phyloP scores from a whole-genome alignment of 2,329 filamentous ascomycete species.

The Sphaerulina vaccinii region DNA sequence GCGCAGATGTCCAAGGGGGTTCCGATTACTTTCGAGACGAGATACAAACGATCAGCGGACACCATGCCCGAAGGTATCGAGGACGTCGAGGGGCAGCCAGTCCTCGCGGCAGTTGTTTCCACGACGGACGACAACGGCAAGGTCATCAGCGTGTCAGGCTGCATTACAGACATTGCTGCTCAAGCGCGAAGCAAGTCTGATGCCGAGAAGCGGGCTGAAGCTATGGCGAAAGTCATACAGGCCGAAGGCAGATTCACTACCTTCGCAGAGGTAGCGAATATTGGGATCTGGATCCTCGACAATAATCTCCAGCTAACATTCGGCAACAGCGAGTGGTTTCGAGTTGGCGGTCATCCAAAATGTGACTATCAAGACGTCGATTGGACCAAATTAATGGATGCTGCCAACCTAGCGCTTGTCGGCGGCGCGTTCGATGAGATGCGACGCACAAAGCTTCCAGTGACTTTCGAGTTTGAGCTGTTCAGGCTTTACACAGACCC shows the following conservation, averaged over 20 bases:
- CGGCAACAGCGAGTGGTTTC: slow-evolving; percentile 49
- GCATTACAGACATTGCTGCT: slow-evolving; percentile 29
- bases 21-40: slow-evolving; percentile 25
- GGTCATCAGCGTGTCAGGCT: slow-evolving; percentile 26
- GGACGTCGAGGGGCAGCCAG: slow-evolving; percentile 25
- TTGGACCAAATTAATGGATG: slow-evolving; percentile 38
- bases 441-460: slow-evolving; percentile 28
- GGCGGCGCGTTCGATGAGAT: slow-evolving; percentile 10
- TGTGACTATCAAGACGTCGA: slow-evolving; percentile 43
- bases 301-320: slow-evolving; percentile 39
- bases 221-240: slow-evolving; percentile 41
- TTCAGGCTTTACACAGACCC: slow-evolving; percentile 31
- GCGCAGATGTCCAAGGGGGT: slow-evolving; percentile 14
- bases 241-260: slow-evolving; percentile 36
- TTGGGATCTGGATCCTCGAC: slow-evolving; percentile 35
- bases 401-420: slow-evolving; percentile 11
- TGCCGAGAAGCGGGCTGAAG: slow-evolving; percentile 41
- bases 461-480: slow-evolving; percentile 46
- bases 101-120: slow-evolving; percentile 26
- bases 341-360: slow-evolving; percentile 47
- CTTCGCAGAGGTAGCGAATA: slow-evolving; percentile 37
- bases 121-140: slow-evolving; percentile 20
- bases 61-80: slow-evolving; percentile 13
- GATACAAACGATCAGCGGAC: slow-evolving; percentile 16
- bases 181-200: slow-evolving; percentile 35